Percentiles rank a stretch among this genome's conserved stretches.
Conservation (phyloP, 2,329 filamentous ascomycete species). For the Botrytis tulipae region DNA sequence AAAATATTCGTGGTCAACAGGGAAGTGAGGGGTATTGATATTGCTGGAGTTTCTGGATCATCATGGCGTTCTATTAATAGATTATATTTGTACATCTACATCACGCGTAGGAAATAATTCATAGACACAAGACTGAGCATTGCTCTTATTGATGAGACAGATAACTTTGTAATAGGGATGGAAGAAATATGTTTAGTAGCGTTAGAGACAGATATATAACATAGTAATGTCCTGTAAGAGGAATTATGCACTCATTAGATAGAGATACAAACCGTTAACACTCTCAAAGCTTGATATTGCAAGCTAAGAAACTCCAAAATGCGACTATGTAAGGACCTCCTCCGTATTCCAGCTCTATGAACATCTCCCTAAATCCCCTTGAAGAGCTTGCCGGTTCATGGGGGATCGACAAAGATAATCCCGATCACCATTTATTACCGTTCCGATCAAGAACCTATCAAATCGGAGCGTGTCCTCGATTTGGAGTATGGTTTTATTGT, state of each 20-base stretch:
- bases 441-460: background rate
- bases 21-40: background rate
- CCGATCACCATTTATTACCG: background rate
- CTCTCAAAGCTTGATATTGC: background rate
- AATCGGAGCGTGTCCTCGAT: background rate
- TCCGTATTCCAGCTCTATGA: background rate
- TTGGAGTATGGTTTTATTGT: background rate
- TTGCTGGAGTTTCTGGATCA: background rate
- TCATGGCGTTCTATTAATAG: background rate
- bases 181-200: background rate
- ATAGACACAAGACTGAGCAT: background rate
- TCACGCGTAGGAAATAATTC: background rate
- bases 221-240: background rate
- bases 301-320: background rate
- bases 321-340: background rate
- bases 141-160: background rate
- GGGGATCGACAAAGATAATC: background rate
- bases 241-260: background rate
- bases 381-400: background rate
- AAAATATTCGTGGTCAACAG: background rate
- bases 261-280: background rate
- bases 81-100: background rate
- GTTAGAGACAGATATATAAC: background rate
- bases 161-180: background rate
- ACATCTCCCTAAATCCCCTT: background rate